A percentile compares a stretch with the other conserved stretches of the same genome.
These are phyloP conservation scores for Hyparrhenia diplandra DNA, from an alignment of 176 grass and related monocot genomes.

Conservation along the genomic window DNA sequence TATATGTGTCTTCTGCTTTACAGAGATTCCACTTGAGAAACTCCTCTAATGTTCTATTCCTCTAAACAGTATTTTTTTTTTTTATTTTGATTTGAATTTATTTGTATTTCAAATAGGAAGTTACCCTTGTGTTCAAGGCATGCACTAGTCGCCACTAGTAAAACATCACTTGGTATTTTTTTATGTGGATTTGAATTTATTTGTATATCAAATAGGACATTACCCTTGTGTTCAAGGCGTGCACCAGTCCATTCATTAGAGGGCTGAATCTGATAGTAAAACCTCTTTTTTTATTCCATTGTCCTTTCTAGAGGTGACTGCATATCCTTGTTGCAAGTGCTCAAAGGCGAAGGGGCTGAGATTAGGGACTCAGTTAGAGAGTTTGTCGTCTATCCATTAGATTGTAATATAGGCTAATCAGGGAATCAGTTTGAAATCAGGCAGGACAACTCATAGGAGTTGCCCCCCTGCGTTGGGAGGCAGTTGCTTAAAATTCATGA, in stretches of 20 bases:
- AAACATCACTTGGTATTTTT: neutral
- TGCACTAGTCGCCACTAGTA: neutral
- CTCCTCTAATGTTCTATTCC: neutral
- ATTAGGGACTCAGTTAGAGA: too few species aligned
- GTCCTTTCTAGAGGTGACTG: neutral
- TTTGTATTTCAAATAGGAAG: conserved; percentile 1
- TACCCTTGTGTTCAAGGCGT: conserved; percentile 1
- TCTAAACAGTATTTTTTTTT: neutral
- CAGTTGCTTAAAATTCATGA: too few species aligned
- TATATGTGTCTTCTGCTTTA: neutral
- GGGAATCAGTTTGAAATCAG: too few species aligned
- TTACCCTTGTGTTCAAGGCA: neutral
- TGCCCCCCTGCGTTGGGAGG: too few species aligned
- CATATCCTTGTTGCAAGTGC: neutral
- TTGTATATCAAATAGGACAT: too few species aligned
- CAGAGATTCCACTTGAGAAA: neutral
- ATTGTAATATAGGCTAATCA: too few species aligned
- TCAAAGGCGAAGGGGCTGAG: too few species aligned
- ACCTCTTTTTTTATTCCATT: neutral
- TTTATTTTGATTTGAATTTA: neutral
- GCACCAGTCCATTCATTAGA: neutral
- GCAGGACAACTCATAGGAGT: too few species aligned
- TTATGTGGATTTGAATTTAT: neutral
- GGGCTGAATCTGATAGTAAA: neutral
- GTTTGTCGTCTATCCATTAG: too few species aligned